Conservation (phyloP, 164 flowering plant species). For the Santalum album region DNA sequence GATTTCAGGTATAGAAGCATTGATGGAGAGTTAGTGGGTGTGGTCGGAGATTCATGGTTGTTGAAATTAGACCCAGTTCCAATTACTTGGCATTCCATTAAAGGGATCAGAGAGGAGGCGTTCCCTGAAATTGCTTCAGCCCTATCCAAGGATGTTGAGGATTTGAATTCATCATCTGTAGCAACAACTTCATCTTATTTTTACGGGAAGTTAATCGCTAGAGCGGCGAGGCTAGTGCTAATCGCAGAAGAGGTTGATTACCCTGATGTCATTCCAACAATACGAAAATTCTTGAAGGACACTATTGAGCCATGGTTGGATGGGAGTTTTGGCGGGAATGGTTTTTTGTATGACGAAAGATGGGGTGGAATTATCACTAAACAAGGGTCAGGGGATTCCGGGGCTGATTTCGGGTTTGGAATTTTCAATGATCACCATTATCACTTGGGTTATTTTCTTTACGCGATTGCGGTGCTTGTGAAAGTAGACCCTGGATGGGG, state of each 20-base stretch:
- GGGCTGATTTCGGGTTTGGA: conserved; percentile 93
- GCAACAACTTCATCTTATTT: conserved; percentile 70
- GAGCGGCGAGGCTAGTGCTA: conserved; percentile 86
- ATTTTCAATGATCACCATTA: conserved; percentile 84
- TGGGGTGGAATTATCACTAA: conserved; percentile 88
- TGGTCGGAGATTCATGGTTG: conserved; percentile 77
- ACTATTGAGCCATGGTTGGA: conserved; percentile 81
- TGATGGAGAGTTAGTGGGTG: conserved; percentile 94
- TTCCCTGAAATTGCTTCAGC: conserved; percentile 45
- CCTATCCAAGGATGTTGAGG: conserved; percentile 50
- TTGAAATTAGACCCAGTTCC: conserved; percentile 51
- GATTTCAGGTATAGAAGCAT: conserved; percentile 68
- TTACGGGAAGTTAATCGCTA: conserved; percentile 76
- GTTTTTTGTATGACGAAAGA: conserved; percentile 62
- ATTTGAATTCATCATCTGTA: conserved; percentile 29
- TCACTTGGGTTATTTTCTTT: conserved; percentile 82
- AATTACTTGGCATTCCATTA: conserved; percentile 77
- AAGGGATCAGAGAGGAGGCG: conserved; percentile 42
- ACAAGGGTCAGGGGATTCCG: conserved; percentile 58
- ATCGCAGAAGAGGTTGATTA: conserved; percentile 76
- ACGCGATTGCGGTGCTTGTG: conserved; percentile 75
- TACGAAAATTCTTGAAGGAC: conserved; percentile 48
- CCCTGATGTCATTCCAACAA: conserved; percentile 45
- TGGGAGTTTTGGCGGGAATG: conserved; percentile 69
- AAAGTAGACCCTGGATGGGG: conserved; percentile 88